Base-by-base conservation (phyloP, 257 asterid species). In the Ligustrum vulgare region DNA sequence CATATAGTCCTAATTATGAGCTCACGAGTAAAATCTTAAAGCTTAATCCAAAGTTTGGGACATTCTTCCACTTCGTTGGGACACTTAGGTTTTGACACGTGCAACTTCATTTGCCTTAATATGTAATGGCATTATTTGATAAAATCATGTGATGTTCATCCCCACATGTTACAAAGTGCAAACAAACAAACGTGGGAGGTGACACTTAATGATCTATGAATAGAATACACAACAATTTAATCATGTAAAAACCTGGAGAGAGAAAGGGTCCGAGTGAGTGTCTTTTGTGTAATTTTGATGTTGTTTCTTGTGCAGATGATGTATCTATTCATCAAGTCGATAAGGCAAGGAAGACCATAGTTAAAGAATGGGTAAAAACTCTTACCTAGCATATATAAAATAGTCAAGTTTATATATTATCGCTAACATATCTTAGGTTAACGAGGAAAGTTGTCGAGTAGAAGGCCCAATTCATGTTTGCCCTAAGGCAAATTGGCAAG, bases 71-170 rank as follows among this genome's bases (percentile, higher is more conserved):
- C 23, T 54, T n/a, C 7, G 20, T 54, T 54, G 63, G 63, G 63
- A 18, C 11, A 8, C 23, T 54, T 54, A 20, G 9, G 63, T 10
- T 39, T 39, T 18, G 10, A 54, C 63, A 18, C 25, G 60, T 51
- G 60, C 60, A 51, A 51, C 60, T 4, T 51, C 20, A n/a, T 51
- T 51, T 5, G 60, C 60, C 23, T 51, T 45, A 45, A 11, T 13
- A 12, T 45, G 54, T 45, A 45, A 45, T 54, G 2, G 10, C 25
- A 54, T 54, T 54, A 54, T 54, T 18, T n/a, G 63, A n/a, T 54
- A 54, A 54, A 54, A 8, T 60, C 66, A 60, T 60, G 66, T 60
- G 66, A 60, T 6, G 66, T 60, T 60, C 13, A 60, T 60, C 66
- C 66, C 66, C 31, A 60, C 66, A 60, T 23, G 16, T 20, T 2